Evolutionary conservation across 225 moss, liverwort and hornwort genomes (phyloP), one percentile per base, ranked within the genome.

Genomic region (Thuidium tamariscinum): DNA sequence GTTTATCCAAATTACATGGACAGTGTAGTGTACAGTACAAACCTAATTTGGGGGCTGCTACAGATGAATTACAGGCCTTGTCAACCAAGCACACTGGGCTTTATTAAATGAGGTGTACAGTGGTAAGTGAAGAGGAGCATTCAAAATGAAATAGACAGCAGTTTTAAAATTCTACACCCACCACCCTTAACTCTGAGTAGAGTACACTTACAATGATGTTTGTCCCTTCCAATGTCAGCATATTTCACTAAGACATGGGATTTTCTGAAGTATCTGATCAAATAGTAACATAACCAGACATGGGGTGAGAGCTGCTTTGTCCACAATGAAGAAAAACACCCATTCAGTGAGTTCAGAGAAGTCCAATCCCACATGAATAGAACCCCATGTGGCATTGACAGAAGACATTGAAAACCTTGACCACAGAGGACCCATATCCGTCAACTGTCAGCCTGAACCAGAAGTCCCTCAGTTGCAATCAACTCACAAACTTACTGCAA

Each of bases 161-260:
- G 74, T 86, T n/a, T 88, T 51, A 54, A 80, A 88, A 86, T 62
- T 46, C 66, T 32, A 54, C 73, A 86, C 83, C 90, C 86, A 88
- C 83, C 88, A 60, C 61, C 80, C 83, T 88, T 90, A 4, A 79
- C 83, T 79, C 14, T 18, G 10, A 20, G 21, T 42, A 0, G 4
- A 77, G 86, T 86, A 85, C 82, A 59, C 17, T 29, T 69, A 86
- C 59, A 74, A 86, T 90, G 65, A 88, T 90, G 86, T 64, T 34
- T 88, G 88, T 86, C 83, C 86, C 86, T 60, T 74, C 30, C 15
- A 7, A 18, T 48, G 85, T 90, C 85, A 82, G 88, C 85, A 77
- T 39, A 16, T 29, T 82, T 71, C 42, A 90, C 52, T 29, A 65
- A 65, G 57, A 57, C 39, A 61, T 77, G 78, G 82, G 59, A 64